phyloP scores from a whole-genome alignment of 768 basidiomycete genomes.

The Naganishia vaughanmartiniae region DNA sequence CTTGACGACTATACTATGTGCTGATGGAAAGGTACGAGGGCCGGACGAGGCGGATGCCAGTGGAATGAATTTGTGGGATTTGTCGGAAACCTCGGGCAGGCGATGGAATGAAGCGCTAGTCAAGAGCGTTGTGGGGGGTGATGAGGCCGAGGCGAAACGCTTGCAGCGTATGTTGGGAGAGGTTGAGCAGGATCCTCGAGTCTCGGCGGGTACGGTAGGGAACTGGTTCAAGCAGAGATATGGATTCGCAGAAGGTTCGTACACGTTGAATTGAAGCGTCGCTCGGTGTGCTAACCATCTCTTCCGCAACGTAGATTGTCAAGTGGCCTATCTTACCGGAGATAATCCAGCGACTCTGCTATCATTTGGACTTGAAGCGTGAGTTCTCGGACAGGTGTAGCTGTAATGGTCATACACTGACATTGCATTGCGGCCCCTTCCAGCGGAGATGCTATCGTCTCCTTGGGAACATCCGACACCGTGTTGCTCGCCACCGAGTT shows the following conservation, averaged over 20 bases:
- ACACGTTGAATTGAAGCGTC: background rate
- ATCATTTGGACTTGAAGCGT: constrained; percentile 46
- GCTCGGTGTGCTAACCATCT: background rate
- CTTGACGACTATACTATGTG: constrained; percentile 70
- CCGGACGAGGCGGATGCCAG: constrained; percentile 57
- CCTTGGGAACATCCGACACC: constrained; percentile 84
- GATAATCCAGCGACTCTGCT: constrained; percentile 85
- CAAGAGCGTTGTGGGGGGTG: constrained; percentile 63
- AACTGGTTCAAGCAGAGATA: constrained; percentile 72
- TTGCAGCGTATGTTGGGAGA: constrained; percentile 72
- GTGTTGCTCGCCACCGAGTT: constrained; percentile 67
- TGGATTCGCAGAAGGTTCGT: constrained; percentile 67
- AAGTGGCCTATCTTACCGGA: constrained; percentile 79
- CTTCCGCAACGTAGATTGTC: constrained; percentile 59
- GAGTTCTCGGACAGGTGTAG: constrained; percentile 30
- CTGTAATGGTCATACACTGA: background rate
- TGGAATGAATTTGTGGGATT: constrained; percentile 20
- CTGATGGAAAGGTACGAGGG: constrained; percentile 68
- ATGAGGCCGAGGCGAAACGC: constrained; percentile 49
- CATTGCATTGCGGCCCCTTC: background rate
- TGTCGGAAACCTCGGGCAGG: constrained; percentile 55
- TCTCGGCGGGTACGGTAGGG: constrained; percentile 62
- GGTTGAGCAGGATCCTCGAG: constrained; percentile 65
- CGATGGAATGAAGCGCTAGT: constrained; percentile 72
- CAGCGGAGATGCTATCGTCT: constrained; percentile 69